Evolutionary conservation across 2,329 filamentous ascomycete genomes (phyloP).

Genomic region (Penicillium rolfsii): DNA sequence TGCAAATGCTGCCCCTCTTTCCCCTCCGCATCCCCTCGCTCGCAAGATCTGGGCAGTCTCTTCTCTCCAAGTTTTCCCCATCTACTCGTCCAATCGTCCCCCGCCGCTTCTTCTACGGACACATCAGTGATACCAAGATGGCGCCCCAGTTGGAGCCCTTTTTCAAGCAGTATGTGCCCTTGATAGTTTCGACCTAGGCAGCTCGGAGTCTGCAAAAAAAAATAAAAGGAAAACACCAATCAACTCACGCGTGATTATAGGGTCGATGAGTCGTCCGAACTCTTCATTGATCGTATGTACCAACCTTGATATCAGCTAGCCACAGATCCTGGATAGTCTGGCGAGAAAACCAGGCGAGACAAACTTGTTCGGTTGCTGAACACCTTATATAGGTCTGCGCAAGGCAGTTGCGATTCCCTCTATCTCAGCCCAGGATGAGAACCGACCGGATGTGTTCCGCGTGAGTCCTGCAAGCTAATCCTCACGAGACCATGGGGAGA

Average conservation of each 20-base stretch:
- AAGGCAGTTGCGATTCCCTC: slow-evolving; percentile 96
- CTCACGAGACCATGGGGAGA: neutral
- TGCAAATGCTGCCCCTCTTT: slow-evolving; percentile 40
- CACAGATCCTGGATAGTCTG: neutral
- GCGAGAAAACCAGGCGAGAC: slow-evolving; percentile 10
- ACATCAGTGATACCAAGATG: slow-evolving; percentile 66
- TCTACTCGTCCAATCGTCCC: slow-evolving; percentile 18
- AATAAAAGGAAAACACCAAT: neutral
- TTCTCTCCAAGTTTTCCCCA: slow-evolving; percentile 23
- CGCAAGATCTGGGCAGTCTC: slow-evolving; percentile 23
- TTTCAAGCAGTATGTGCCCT: slow-evolving; percentile 71
- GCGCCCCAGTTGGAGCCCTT: slow-evolving; percentile 87
- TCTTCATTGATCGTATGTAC: slow-evolving; percentile 77
- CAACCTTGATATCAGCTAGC: slow-evolving; percentile 1
- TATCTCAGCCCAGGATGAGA: slow-evolving; percentile 86
- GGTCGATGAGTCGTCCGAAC: slow-evolving; percentile 75
- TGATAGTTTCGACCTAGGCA: neutral
- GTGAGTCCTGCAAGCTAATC: slow-evolving; percentile 42
- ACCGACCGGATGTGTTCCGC: slow-evolving; percentile 87
- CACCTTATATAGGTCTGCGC: slow-evolving; percentile 59
- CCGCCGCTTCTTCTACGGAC: slow-evolving; percentile 49
- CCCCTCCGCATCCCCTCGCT: slow-evolving; percentile 38
- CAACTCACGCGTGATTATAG: slow-evolving; percentile 29
- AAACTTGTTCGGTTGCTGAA: slow-evolving; percentile 8
- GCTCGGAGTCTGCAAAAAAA: neutral